Percentiles rank a stretch among this genome's conserved stretches.
Evolutionary conservation across 352 stramenopile genomes (phyloP).

Genomic region (Elongisporangium prolatum): DNA sequence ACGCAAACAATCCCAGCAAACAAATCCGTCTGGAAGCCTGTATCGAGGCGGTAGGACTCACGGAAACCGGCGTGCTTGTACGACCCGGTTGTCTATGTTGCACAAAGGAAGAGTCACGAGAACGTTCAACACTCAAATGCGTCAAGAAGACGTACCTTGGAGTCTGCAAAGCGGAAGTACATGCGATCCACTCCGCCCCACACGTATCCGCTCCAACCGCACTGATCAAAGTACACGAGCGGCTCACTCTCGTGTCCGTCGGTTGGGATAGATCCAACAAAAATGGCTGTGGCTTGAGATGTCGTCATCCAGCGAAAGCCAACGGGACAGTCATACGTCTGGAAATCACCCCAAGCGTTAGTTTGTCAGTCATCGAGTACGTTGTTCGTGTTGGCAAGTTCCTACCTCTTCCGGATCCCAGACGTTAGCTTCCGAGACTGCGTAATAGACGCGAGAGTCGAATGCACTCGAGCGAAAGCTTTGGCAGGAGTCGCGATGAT

Average conservation of each 20-base stretch:
- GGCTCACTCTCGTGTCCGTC: slow-evolving; percentile 24
- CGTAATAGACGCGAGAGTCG: slow-evolving; percentile 50
- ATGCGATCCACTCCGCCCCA: slow-evolving; percentile 58
- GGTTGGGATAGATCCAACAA: slow-evolving; percentile 26
- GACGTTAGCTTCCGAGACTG: slow-evolving; percentile 48
- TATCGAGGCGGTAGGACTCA: slow-evolving; percentile 60
- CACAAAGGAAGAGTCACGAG: background rate
- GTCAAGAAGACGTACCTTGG: slow-evolving; percentile 15
- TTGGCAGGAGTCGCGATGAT: slow-evolving; percentile 57
- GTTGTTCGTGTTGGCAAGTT: background rate
- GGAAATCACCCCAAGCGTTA: background rate
- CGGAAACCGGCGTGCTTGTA: slow-evolving; percentile 81
- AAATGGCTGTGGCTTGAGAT: slow-evolving; percentile 41
- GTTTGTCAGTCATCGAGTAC: background rate
- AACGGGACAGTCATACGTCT: slow-evolving; percentile 82
- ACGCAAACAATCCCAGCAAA: slow-evolving; percentile 86
- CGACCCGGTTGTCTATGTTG: slow-evolving; percentile 50
- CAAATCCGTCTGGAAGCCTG: slow-evolving; percentile 29
- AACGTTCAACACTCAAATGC: background rate
- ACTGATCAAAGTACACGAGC: slow-evolving; percentile 80
- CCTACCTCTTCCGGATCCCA: slow-evolving; percentile 60
- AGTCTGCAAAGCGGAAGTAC: slow-evolving; percentile 88
- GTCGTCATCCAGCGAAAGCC: slow-evolving; percentile 85
- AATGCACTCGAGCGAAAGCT: slow-evolving; percentile 68
- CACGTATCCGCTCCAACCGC: slow-evolving; percentile 75